Percentiles rank a stretch among this genome's conserved stretches.
Conservation (phyloP, 2,329 filamentous ascomycete species). For the Bipolaris zeicola region DNA sequence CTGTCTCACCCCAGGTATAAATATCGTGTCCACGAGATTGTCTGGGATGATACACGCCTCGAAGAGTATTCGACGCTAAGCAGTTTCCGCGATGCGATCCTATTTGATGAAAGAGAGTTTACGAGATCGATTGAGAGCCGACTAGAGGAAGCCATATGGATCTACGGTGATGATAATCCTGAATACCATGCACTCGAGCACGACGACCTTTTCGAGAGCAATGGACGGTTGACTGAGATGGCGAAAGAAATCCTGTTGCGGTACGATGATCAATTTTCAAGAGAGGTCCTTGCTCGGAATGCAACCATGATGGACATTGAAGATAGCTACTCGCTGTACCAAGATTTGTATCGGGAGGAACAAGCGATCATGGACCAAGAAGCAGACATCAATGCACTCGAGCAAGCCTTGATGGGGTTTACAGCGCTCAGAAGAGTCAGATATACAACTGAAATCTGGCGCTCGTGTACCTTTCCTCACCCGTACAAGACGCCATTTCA, state of each 20-base stretch:
- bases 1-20: slow-evolving; percentile 46
- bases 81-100: slow-evolving; percentile 15
- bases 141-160: slow-evolving; percentile 14
- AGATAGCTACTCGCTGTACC: slow-evolving; percentile 38
- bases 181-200: slow-evolving; percentile 15
- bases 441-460: slow-evolving; percentile 51
- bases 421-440: slow-evolving; percentile 47
- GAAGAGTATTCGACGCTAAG: slow-evolving; percentile 23
- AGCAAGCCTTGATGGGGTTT: slow-evolving; percentile 44
- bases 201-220: slow-evolving; percentile 16
- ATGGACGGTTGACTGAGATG: slow-evolving; percentile 21
- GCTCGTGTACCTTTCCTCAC: slow-evolving; percentile 41
- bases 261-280: slow-evolving; percentile 19
- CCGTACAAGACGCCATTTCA: slow-evolving; percentile 53
- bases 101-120: slow-evolving; percentile 23
- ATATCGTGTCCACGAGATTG: slow-evolving; percentile 44
- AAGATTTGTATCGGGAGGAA: slow-evolving; percentile 44
- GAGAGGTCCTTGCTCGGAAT: slow-evolving; percentile 21
- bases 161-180: slow-evolving; percentile 6
- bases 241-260: slow-evolving; percentile 24
- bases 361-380: slow-evolving; percentile 31
- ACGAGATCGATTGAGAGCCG: slow-evolving; percentile 14
- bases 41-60: slow-evolving; percentile 50
- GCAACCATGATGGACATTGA: slow-evolving; percentile 27
- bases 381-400: slow-evolving; percentile 41